phyloP scores from a whole-genome alignment of 805 yeast genomes.

The Kazachstania africana region DNA sequence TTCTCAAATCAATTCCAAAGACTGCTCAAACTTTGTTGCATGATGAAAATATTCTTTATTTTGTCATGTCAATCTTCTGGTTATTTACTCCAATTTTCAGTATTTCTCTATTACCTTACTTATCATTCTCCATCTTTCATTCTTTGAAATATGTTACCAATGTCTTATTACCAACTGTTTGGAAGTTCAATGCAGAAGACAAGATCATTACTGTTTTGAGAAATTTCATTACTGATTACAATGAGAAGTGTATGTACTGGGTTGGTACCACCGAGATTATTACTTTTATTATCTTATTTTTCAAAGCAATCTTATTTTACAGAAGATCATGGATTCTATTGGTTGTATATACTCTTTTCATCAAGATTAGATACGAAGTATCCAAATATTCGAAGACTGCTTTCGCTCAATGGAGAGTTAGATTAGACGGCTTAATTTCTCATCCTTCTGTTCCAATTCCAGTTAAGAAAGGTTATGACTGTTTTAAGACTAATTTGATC shows the following conservation, averaged over 20 bases:
- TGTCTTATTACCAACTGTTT: constrained; percentile 51
- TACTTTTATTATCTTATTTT: constrained; percentile 30
- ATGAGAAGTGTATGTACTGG: constrained; percentile 45
- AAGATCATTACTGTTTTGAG: constrained; percentile 23
- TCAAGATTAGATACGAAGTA: constrained; percentile 68
- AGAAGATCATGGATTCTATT: constrained; percentile 51
- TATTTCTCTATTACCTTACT: constrained; percentile 60
- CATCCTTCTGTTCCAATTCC: constrained; percentile 43
- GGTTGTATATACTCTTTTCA: constrained; percentile 44
- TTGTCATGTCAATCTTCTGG: constrained; percentile 44
- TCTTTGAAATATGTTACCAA: constrained; percentile 58
- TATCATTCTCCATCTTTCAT: constrained; percentile 73
- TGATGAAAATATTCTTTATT: constrained; percentile 69
- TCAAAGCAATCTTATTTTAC: constrained; percentile 49
- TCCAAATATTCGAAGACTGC: constrained; percentile 61
- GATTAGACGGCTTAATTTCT: constrained; percentile 43
- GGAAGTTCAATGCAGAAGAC: constrained; percentile 12
- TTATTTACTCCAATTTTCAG: constrained; percentile 46
- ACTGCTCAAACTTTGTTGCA: constrained; percentile 21
- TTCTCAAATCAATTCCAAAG: background rate
- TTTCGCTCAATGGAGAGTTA: constrained; percentile 57
- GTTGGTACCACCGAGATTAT: constrained; percentile 50
- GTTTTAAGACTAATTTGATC: constrained; percentile 5
- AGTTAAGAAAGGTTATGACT: constrained; percentile 27
- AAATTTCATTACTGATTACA: constrained; percentile 38